A percentile compares a stretch with the other conserved stretches of the same genome.
Evolutionary conservation across 148 eudicot species (phyloP).

Genomic region (Tetragonia tetragonoides): DNA sequence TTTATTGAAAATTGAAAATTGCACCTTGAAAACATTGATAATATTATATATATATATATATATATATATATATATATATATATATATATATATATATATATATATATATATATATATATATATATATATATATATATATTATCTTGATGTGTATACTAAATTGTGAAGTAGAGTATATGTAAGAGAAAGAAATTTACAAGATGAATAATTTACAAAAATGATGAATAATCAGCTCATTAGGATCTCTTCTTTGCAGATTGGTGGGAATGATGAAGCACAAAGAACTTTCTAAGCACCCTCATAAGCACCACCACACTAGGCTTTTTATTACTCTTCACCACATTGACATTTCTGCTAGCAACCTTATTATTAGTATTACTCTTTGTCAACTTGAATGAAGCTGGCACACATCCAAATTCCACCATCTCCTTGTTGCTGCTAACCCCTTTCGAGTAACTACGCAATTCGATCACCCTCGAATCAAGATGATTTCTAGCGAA

Average conservation of each 20-base stretch:
- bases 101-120: too few species aligned
- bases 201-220: conserved; percentile 6
- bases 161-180: neutral
- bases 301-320: conserved; percentile 32
- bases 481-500: conserved; percentile 20
- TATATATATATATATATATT: too few species aligned
- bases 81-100: too few species aligned
- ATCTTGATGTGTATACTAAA: too few species aligned
- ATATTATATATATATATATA: too few species aligned
- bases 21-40: too few species aligned
- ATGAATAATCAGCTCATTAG: neutral
- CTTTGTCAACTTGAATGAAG: conserved; percentile 19
- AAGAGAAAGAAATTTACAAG: neutral
- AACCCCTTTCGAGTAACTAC: neutral
- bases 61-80: too few species aligned
- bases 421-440: conserved; percentile 12
- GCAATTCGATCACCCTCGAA: conserved; percentile 3
- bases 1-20: too few species aligned
- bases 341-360: neutral
- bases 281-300: conserved; percentile 41
- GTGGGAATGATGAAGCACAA: conserved; percentile 37
- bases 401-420: conserved; percentile 25
- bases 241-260: conserved; percentile 29
- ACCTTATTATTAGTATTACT: neutral
- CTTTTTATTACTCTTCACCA: conserved; percentile 28